phyloP scores from a whole-genome alignment of 2,329 filamentous ascomycete species.

The Cercospora citrullina region DNA sequence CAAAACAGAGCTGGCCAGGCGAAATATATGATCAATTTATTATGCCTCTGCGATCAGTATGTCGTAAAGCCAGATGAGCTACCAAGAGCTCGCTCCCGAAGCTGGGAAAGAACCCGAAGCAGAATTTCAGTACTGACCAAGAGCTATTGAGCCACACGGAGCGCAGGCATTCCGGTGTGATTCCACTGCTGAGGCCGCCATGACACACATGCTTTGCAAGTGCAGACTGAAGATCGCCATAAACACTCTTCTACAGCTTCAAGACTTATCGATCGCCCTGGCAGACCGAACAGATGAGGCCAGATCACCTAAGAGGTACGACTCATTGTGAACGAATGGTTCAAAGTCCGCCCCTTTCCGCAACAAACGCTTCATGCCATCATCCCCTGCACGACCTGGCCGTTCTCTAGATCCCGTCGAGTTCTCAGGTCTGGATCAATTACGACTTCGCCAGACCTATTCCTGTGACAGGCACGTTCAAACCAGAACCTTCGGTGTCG shows the following conservation, averaged over 20 bases:
- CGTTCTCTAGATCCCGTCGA: not conserved
- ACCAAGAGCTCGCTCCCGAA: not conserved
- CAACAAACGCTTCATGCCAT: not conserved
- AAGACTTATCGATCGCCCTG: not conserved
- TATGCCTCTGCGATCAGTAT: not conserved
- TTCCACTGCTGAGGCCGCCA: not conserved
- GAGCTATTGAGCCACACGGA: not conserved
- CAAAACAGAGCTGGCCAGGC: not conserved
- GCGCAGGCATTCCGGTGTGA: not conserved
- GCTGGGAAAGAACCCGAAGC: not conserved
- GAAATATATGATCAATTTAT: not conserved
- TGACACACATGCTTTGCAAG: not conserved
- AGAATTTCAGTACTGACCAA: not conserved
- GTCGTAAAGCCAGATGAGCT: not conserved
- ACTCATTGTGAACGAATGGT: not conserved
- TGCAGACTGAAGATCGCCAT: not conserved
- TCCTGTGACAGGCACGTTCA: not conserved
- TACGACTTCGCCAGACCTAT: not conserved
- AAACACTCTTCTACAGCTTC: not conserved
- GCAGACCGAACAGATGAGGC: not conserved
- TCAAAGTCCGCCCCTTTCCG: not conserved
- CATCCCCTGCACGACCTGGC: not conserved
- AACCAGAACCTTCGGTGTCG: not conserved
- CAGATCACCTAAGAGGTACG: not conserved
- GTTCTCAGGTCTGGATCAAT: not conserved